These are phyloP conservation scores for Globisporangium canariense DNA, from an alignment of 352 stramenopile genomes.

Conservation along the genomic window DNA sequence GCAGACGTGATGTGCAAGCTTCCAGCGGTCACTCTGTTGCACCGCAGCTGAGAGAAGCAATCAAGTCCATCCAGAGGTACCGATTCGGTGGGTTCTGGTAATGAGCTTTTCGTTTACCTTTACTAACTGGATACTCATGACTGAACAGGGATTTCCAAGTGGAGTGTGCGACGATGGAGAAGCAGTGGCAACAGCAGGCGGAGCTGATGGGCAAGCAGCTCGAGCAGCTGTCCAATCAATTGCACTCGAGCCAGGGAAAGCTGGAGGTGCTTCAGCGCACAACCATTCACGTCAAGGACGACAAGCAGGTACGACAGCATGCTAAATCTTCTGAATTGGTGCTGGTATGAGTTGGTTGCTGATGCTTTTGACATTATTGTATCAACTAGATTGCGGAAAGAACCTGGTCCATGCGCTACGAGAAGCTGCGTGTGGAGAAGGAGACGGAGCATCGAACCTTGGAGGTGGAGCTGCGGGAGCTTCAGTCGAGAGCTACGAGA, in stretches of 20 bases:
- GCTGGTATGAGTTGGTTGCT: not conserved
- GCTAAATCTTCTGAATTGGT: not conserved
- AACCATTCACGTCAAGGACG: slow-evolving; percentile 39
- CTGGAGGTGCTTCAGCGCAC: slow-evolving; percentile 44
- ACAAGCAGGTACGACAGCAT: slow-evolving; percentile 29
- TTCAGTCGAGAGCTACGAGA: slow-evolving; percentile 30
- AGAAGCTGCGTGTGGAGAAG: slow-evolving; percentile 40
- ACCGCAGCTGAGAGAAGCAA: slow-evolving; percentile 9
- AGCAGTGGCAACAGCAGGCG: slow-evolving; percentile 44
- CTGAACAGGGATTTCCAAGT: slow-evolving; percentile 40
- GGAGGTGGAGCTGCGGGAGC: slow-evolving; percentile 41
- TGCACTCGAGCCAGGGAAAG: slow-evolving; percentile 47
- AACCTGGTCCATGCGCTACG: slow-evolving; percentile 39
- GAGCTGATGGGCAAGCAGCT: slow-evolving; percentile 34
- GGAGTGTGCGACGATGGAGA: slow-evolving; percentile 30
- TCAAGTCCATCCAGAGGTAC: slow-evolving; percentile 9
- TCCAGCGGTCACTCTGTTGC: slow-evolving; percentile 7
- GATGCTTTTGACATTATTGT: not conserved
- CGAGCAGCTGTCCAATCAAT: slow-evolving; percentile 36
- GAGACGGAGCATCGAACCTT: slow-evolving; percentile 35
- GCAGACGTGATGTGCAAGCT: slow-evolving; percentile 15
- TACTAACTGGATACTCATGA: not conserved
- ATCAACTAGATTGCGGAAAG: slow-evolving; percentile 24
- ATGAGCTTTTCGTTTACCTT: not conserved
- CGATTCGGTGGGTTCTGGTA: not conserved